Evolutionary conservation across 2,329 filamentous ascomycete species (phyloP), one percentile per base, ranked within the genome.

Genomic region (Ceratocystis lukuohia): DNA sequence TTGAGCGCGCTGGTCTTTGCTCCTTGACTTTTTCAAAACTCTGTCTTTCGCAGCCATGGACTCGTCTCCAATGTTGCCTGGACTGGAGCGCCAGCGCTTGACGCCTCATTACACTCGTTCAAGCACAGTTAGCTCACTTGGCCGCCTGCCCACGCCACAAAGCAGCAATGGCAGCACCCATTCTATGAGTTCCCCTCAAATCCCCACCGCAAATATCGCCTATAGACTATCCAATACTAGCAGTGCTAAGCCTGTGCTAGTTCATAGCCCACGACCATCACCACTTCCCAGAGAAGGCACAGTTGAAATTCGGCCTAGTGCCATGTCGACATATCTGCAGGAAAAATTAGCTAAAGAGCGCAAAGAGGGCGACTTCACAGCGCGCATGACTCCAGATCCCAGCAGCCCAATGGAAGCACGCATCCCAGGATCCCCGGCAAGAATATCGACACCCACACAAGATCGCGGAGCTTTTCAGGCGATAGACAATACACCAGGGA

Each of bases 261-360:
- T 73, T 5, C 75, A 77, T 10, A 75, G 77, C 30, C 73, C 76
- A 1, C 75, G 75, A 65, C 75, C 77, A 2, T 74, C 75, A 22
- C 77, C 79, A 3, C 75, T 74, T 45, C 69, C 79, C 10, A 74
- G 77, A 69, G 76, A 79, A 67, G 72, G 75, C 20, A 76, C 75
- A 48, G 73, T 74, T 37, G 80, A 82, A 2, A 69, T 72, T 3
- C 75, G 76, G 17, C 77, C 75, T 56, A 72, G 73, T 30, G 75
- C 76, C 0, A 73, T 80, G 15, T 84, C 82, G 0, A 78, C 74
- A 17, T 80, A 83, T 63, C 74, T 85, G 1, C 82, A 83, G 61
- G 82, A 84, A 71, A 80, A 77, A 68, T 73, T 85, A n/a, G 77
- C 80, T 61, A 78, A 75, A 33, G 80, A 82, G 70, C 66, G 69